These are phyloP conservation scores for Graphilbum fragrans DNA, from an alignment of 2,329 filamentous ascomycete species.

Conservation along the genomic window DNA sequence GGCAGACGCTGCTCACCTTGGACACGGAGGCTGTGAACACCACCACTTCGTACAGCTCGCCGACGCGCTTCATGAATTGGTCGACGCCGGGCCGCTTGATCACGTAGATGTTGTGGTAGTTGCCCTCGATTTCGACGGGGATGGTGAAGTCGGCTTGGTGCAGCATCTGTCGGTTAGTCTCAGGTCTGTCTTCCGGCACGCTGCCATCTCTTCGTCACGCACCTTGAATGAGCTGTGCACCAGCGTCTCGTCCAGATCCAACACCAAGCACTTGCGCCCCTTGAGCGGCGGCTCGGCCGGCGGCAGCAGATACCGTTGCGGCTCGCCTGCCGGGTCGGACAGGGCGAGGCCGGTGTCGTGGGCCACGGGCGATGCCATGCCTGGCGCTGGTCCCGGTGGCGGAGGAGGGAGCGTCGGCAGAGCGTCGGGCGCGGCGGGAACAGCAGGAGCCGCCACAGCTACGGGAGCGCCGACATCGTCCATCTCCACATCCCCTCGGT, in stretches of 20 bases:
- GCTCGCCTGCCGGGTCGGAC: conserved; percentile 2
- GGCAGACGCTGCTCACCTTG: conserved; percentile 52
- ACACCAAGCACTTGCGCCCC: conserved; percentile 84
- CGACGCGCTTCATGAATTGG: conserved; percentile 96
- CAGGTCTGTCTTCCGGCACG: too few relatives aligned
- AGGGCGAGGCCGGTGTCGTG: conserved; percentile 16
- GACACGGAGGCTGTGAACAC: conserved; percentile 98
- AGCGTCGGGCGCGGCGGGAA: conserved; percentile 22
- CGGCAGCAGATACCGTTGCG: conserved; percentile 51
- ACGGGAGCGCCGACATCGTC: not conserved
- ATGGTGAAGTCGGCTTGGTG: conserved; percentile 99
- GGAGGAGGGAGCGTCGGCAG: conserved; percentile 33
- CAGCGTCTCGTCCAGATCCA: conserved; percentile 91
- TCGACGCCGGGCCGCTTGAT: conserved; percentile 99
- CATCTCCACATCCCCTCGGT: not conserved
- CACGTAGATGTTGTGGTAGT: conserved; percentile 98
- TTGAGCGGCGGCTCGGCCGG: conserved; percentile 67
- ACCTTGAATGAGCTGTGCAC: conserved; percentile 99
- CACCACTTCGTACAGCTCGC: conserved; percentile 95
- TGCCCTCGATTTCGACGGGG: conserved; percentile 95
- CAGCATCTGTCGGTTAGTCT: conserved; percentile 52
- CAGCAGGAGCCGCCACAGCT: conserved; percentile 18
- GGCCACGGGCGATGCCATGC: conserved; percentile 9
- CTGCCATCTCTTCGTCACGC: too few relatives aligned
- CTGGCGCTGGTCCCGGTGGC: conserved; percentile 30